Evolutionary conservation across 768 basidiomycete species (phyloP), one percentile per base, ranked within the genome.

Genomic region (Hericium rajendrae): DNA sequence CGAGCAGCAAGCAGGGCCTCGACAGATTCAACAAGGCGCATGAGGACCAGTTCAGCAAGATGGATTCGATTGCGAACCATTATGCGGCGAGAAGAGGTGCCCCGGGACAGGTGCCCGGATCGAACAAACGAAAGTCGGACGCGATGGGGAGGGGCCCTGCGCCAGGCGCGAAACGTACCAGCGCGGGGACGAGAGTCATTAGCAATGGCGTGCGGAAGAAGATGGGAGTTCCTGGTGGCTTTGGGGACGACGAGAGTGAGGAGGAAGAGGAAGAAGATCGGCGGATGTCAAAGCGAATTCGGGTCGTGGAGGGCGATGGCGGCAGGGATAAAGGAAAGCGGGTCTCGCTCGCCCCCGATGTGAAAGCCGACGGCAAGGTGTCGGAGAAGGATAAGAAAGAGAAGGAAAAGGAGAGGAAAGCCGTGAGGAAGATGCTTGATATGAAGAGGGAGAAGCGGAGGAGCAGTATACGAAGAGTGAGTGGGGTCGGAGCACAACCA

Each of bases 11-110:
- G 16, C 53, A 37, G 22, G 57, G 37, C 32, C 61, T 54, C 3
- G 69, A 68, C 55, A 65, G 74, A 50, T 80, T 90, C 65, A 78
- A 84, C 20, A 79, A 77, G 64, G 66, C 74, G 24, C 89, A 92
- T 63, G 77, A 83, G 55, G 74, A 78, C 38, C 78, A 80, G 57
- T 91, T 91, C 66, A 70, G 71, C 55, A 85, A 81, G 75, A 91
- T 91, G 89, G 86, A 88, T 62, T 83, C 85, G 6, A 90, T 91
- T 64, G 78, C 72, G 11, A 72, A 64, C 11, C 78, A 80, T 59
- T 80, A 80, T 62, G 75, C 80, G 4, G 76, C 76, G 28, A 72
- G 66, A 50, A 72, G 76, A 16, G 65, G 66, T 10, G 51, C 48
- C 18, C 68, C 52, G 11, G 58, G 43, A 46, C 43, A 46, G 22